Evolutionary conservation across 163 green algal species (phyloP), one percentile per base, ranked within the genome.

Genomic region (Chloromonas sp.): DNA sequence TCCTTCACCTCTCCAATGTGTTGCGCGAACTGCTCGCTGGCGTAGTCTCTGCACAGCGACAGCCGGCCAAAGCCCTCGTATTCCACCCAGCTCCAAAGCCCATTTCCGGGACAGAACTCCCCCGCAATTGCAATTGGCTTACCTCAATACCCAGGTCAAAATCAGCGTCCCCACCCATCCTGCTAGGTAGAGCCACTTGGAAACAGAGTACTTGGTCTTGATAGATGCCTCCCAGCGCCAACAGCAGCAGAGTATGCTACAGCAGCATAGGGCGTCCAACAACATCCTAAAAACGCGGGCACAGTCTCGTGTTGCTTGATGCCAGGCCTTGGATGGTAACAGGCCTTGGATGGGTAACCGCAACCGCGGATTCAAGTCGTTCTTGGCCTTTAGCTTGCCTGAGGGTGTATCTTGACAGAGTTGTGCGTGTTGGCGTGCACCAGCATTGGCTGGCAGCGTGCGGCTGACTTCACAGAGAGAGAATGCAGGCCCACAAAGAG

Each of bases 11-110:
- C 62, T 1, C 59, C 62, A 3, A 70, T 66, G 77, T 82, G 70
- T 15, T 86, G 2, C 13, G 62, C 60, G 58, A 83, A 79, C 82
- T 57, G 66, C 2, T 86, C 2, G 61, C n/a, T 70, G 3, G 85
- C 87, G 80, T 94, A 95, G 66, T 95, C 92, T 0, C 77, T 81
- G 66, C 66, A 74, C 66, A 74, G 66, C 66, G 5, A 11, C 66
- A 74, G 5, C 5, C 66, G 5, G 5, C 66, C 5, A 5, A 74
- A 15, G 66, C 66, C 66, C 66, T 11, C 66, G 5, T 74, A 11
- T 11, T 5, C 66, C 5, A 15, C 66, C 5, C 66, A 15, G 66
- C 66, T 5, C 11, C 66, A 74, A 74, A 74, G 66, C 66, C 66
- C 66, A 74, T 11, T 74, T 74, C 66, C 66, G 66, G 66, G 5